phyloP scores from a whole-genome alignment of 2,329 filamentous ascomycete genomes.

The Colletotrichum sp. region DNA sequence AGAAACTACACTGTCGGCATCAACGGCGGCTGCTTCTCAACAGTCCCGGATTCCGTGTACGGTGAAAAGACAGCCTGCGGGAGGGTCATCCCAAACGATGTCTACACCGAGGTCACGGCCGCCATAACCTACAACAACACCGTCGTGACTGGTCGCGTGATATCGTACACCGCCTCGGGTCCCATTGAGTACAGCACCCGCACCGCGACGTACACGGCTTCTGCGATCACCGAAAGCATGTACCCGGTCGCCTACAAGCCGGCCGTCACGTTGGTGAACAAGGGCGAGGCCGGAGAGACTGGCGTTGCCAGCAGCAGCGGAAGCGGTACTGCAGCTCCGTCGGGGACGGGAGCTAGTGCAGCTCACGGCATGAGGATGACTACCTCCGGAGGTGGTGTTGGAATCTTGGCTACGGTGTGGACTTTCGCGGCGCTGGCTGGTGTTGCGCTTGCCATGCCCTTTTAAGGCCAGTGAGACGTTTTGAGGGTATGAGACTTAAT shows the following conservation, averaged over 20 bases:
- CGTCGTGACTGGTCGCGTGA: background rate
- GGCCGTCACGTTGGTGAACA: background rate
- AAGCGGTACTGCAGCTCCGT: background rate
- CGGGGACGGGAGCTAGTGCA: background rate
- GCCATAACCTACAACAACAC: constrained; percentile 6
- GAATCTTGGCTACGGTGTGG: background rate
- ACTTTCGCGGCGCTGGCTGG: background rate
- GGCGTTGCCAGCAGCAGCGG: background rate
- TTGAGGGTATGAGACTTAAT: accelerated
- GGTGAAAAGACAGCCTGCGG: background rate
- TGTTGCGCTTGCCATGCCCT: background rate
- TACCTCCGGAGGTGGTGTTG: background rate
- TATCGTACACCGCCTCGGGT: background rate
- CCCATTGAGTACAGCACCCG: background rate
- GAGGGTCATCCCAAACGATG: background rate
- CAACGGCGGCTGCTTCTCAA: background rate
- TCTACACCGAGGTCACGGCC: background rate
- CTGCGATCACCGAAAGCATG: accelerated
- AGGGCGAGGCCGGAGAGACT: background rate
- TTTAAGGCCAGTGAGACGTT: background rate
- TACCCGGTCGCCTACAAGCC: background rate
- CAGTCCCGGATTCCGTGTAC: background rate
- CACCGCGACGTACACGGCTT: background rate
- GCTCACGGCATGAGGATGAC: background rate
- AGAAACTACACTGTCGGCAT: background rate